A percentile compares a stretch with the other conserved stretches of the same genome.
Conservation (phyloP, 164 flowering plant genomes). For the Kalanchoe fedtschenkoi region DNA sequence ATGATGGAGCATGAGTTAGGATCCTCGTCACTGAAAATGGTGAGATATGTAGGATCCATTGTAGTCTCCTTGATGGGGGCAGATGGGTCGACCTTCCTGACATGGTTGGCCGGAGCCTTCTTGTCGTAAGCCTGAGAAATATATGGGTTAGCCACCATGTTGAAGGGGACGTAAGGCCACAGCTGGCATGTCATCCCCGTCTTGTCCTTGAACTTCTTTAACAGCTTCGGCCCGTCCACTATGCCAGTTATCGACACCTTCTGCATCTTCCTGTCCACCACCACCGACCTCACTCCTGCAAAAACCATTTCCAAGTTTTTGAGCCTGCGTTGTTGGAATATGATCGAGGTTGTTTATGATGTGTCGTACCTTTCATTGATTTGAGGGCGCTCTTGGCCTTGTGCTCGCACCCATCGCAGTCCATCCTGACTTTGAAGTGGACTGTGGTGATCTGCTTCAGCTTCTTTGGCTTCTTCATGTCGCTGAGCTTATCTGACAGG, state of each 20-base stretch:
- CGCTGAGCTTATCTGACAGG: constrained; percentile 41
- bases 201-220: constrained; percentile 45
- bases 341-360: not conserved
- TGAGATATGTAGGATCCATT: constrained; percentile 44
- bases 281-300: constrained; percentile 69
- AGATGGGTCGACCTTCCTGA: constrained; percentile 32
- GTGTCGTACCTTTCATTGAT: constrained; percentile 43
- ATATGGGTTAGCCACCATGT: constrained; percentile 54
- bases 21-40: constrained; percentile 81
- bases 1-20: constrained; percentile 78
- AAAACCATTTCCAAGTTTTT: not conserved
- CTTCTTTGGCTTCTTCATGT: constrained; percentile 27
- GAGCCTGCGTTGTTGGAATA: not conserved
- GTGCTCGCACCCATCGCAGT: constrained; percentile 79
- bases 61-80: constrained; percentile 19
- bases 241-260: constrained; percentile 70
- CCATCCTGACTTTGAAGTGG: constrained; percentile 78
- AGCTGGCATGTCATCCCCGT: constrained; percentile 68
- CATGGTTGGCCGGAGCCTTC: constrained; percentile 74
- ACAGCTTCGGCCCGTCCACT: constrained; percentile 58
- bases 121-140: constrained; percentile 69
- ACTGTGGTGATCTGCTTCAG: constrained; percentile 61
- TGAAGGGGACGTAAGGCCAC: constrained; percentile 90
- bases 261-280: constrained; percentile 61
- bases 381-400: constrained; percentile 61